These are phyloP conservation scores for Kodamaea kakaduensis DNA, from an alignment of 805 yeast species.

Conservation along the genomic window DNA sequence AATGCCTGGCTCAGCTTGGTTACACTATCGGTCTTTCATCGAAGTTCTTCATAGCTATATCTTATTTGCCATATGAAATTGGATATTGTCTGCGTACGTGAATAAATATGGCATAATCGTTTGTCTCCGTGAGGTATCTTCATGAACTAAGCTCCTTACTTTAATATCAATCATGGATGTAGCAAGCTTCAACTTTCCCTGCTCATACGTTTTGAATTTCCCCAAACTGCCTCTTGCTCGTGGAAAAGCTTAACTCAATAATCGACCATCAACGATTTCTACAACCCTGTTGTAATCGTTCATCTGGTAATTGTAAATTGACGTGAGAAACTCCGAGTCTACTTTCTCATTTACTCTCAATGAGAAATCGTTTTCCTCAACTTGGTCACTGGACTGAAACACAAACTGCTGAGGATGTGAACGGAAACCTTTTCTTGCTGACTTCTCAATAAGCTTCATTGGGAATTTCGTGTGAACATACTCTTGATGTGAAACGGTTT, in stretches of 20 bases:
- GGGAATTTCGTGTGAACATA: conserved; percentile 5
- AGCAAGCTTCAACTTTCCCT: no score
- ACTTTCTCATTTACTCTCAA: conserved; percentile 1
- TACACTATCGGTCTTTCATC: no score
- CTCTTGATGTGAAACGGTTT: conserved; percentile 6
- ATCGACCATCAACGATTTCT: neutral
- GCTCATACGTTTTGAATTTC: no score
- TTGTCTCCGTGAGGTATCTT: no score
- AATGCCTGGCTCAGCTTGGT: no score
- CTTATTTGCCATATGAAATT: no score
- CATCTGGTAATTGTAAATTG: conserved; percentile 1
- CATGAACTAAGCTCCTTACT: no score
- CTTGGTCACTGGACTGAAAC: neutral
- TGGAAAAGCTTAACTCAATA: neutral
- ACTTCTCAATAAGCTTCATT: conserved; percentile 1
- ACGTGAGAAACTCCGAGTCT: neutral
- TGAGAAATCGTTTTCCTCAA: neutral
- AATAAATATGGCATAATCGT: no score
- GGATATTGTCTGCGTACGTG: no score
- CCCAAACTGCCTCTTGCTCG: no score
- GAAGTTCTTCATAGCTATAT: no score
- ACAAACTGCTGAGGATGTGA: conserved; percentile 4
- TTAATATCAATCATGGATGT: no score
- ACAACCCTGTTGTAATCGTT: conserved; percentile 2
- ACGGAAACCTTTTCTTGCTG: conserved; percentile 2